Conservation (phyloP, 225 moss, liverwort and hornwort genomes). For the Pseudoscleropodium purum region DNA sequence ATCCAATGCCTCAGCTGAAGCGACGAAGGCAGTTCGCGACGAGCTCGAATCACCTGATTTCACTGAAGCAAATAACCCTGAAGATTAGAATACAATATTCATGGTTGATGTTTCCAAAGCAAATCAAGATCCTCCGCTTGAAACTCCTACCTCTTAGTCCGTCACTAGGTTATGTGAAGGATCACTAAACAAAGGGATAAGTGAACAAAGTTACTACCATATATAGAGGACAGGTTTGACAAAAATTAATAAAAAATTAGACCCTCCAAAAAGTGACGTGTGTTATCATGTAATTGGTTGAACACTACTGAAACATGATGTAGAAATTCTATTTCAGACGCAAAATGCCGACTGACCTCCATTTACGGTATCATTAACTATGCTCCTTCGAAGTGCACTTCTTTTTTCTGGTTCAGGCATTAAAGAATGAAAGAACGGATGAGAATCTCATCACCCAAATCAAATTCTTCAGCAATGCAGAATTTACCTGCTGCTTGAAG, state of each 20-base stretch:
- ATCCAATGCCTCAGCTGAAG: constrained; percentile 77
- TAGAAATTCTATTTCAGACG: neutral
- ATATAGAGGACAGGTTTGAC: neutral
- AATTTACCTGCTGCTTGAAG: constrained; percentile 76
- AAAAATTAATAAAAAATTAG: neutral
- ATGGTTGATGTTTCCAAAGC: neutral
- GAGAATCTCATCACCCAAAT: neutral
- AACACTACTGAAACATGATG: neutral
- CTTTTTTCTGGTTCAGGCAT: neutral
- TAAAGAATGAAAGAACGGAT: neutral
- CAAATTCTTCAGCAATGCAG: neutral
- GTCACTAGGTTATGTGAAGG: neutral
- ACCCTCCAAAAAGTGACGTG: too few relatives aligned
- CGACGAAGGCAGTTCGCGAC: constrained; percentile 83
- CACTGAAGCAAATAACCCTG: constrained; percentile 42
- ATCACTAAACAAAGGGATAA: neutral
- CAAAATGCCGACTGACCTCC: neutral
- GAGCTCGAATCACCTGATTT: constrained; percentile 45
- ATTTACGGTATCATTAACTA: neutral
- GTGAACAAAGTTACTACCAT: neutral
- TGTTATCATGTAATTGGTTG: neutral
- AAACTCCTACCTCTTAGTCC: neutral
- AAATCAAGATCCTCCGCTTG: neutral
- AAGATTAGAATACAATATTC: neutral
- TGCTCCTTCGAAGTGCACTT: neutral